These are phyloP conservation scores for Trichophyton verrucosum DNA, from an alignment of 2,329 filamentous ascomycete genomes.

Conservation along the genomic window DNA sequence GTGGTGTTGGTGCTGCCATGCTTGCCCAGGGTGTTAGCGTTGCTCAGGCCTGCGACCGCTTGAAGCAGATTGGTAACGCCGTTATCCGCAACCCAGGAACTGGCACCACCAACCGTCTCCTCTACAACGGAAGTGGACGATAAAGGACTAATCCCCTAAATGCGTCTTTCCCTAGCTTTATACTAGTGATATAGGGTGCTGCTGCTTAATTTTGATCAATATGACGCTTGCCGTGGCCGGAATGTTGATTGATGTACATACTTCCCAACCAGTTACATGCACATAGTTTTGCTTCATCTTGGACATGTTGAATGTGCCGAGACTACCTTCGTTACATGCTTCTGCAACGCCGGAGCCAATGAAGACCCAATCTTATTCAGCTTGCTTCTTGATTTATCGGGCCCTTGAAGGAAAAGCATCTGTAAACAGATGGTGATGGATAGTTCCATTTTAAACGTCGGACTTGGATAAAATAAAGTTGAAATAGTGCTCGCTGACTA, in stretches of 20 bases:
- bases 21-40: conserved; percentile 39
- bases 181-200: neutral
- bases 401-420: no score
- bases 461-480: neutral
- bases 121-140: conserved; percentile 18
- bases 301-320: neutral
- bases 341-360: neutral
- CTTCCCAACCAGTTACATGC: neutral
- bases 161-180: neutral
- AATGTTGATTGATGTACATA: neutral
- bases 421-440: no score
- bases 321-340: neutral
- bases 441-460: no score
- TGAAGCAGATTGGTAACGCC: conserved; percentile 41
- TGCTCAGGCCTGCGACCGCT: conserved; percentile 34
- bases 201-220: neutral
- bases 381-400: no score
- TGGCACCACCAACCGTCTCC: conserved; percentile 20
- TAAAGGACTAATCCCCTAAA: neutral
- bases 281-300: neutral
- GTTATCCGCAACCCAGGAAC: conserved; percentile 16
- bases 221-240: neutral
- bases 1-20: conserved; percentile 43
- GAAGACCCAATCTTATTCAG: neutral
- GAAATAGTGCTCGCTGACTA: neutral